These are phyloP conservation scores for Phytophthora uliginosa DNA, from an alignment of 352 stramenopile genomes.

Conservation along the genomic window DNA sequence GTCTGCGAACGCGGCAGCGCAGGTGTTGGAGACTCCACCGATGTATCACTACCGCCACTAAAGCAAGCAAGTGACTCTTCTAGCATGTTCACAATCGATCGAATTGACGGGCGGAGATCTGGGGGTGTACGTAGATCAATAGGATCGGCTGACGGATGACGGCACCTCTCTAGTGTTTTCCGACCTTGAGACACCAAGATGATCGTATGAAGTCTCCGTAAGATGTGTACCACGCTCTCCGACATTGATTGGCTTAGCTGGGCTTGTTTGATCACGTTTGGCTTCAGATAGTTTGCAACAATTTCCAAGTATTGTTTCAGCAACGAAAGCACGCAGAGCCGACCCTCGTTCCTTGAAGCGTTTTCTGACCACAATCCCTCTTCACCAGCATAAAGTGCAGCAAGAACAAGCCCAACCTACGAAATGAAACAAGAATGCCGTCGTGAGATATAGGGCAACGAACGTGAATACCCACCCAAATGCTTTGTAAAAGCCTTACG, in stretches of 20 bases:
- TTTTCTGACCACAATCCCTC: slow-evolving; percentile 16
- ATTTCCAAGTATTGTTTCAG: slow-evolving; percentile 62
- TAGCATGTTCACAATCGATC: slow-evolving; percentile 58
- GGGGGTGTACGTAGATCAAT: slow-evolving; percentile 66
- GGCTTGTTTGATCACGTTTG: slow-evolving; percentile 48
- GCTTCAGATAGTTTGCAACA: slow-evolving; percentile 58
- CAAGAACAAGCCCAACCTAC: slow-evolving; percentile 54
- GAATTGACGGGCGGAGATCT: slow-evolving; percentile 66
- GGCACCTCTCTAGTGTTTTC: slow-evolving; percentile 39
- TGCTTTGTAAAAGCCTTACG: slow-evolving; percentile 36
- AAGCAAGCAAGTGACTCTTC: slow-evolving; percentile 40
- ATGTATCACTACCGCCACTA: slow-evolving; percentile 15
- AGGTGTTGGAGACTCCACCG: slow-evolving; percentile 6
- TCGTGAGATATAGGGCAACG: background rate
- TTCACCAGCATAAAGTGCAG: slow-evolving; percentile 49
- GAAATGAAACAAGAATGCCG: background rate
- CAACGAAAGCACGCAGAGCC: slow-evolving; percentile 35
- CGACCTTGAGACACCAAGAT: slow-evolving; percentile 76
- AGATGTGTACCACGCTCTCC: slow-evolving; percentile 41
- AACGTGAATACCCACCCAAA: background rate
- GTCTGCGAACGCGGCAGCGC: slow-evolving; percentile 16
- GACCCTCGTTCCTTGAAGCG: slow-evolving; percentile 1
- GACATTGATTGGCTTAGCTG: slow-evolving; percentile 49
- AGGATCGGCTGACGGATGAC: slow-evolving; percentile 68
- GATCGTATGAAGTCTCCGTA: slow-evolving; percentile 67